phyloP scores from a whole-genome alignment of 1,139 yeast species.

The Diutina mesorugosa region DNA sequence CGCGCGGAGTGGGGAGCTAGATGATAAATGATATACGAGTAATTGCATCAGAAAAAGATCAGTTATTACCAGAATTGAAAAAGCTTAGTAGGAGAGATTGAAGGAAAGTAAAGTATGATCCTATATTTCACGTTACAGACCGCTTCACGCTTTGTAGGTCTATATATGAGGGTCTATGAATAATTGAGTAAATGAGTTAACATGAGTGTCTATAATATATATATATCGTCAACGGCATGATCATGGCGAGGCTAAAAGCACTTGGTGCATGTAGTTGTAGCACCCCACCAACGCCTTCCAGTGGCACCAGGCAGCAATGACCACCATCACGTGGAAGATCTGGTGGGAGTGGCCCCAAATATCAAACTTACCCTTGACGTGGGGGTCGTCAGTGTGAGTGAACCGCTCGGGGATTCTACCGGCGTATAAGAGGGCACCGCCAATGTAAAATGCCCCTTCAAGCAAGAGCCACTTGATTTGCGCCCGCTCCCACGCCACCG shows the following conservation, averaged over 20 bases:
- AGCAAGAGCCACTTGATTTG: constrained; percentile 47
- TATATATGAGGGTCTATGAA: too few species aligned
- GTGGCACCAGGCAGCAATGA: constrained; percentile 70
- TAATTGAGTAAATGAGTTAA: too few species aligned
- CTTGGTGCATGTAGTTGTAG: neutral
- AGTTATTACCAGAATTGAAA: too few species aligned
- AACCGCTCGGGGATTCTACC: constrained; percentile 64
- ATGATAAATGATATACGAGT: too few species aligned
- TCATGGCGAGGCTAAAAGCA: neutral
- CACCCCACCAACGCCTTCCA: constrained; percentile 44
- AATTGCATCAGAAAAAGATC: too few species aligned
- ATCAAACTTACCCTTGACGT: constrained; percentile 37
- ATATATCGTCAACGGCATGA: neutral
- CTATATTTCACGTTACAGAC: too few species aligned
- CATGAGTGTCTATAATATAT: too few species aligned
- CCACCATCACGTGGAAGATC: constrained; percentile 73
- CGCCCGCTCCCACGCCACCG: constrained; percentile 35
- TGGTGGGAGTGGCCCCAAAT: constrained; percentile 80
- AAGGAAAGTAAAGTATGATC: too few species aligned
- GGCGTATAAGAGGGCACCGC: constrained; percentile 75
- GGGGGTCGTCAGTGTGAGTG: constrained; percentile 39
- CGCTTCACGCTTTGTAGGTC: too few species aligned
- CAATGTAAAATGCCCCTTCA: constrained; percentile 65
- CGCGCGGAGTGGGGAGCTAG: neutral
- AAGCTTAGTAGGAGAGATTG: too few species aligned